Evolutionary conservation across 306 rosid genomes (phyloP).

Genomic region (Lagenaria siceraria): DNA sequence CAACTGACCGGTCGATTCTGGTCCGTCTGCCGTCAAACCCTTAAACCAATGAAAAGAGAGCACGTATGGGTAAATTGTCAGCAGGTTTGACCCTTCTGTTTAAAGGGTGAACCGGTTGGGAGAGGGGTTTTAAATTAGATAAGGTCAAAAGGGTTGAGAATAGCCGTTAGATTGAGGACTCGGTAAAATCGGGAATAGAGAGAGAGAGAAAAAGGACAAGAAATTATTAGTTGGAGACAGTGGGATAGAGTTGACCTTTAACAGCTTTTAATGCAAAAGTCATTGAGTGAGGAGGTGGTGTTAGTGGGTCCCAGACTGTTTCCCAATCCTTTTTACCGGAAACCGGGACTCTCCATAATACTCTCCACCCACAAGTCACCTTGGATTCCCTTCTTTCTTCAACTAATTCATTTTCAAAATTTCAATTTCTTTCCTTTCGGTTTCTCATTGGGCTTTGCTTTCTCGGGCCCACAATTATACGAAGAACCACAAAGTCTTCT

Average conservation of each 20-base stretch:
- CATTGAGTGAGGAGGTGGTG: slow-evolving; percentile 17
- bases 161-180: slow-evolving; percentile 60
- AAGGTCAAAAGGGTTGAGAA: slow-evolving; percentile 49
- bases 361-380: neutral
- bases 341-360: slow-evolving; percentile 19
- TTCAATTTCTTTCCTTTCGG: neutral
- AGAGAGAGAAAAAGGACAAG: neutral
- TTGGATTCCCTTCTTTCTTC: slow-evolving; percentile 12
- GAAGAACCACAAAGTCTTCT: neutral
- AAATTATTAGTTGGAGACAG: slow-evolving; percentile 42
- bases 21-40: slow-evolving; percentile 29
- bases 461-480: neutral
- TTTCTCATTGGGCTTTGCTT: neutral
- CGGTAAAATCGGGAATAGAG: neutral
- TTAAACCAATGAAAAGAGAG: neutral
- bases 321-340: slow-evolving; percentile 13
- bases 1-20: slow-evolving; percentile 5
- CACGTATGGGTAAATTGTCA: slow-evolving; percentile 22
- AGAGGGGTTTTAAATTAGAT: slow-evolving; percentile 14
- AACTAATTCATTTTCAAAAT: neutral
- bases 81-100: slow-evolving; percentile 15
- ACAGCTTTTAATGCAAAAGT: slow-evolving; percentile 52
- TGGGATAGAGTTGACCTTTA: slow-evolving; percentile 62
- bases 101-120: slow-evolving; percentile 8
- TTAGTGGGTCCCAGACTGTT: slow-evolving; percentile 8